A percentile compares a stretch with the other conserved stretches of the same genome.
These are phyloP conservation scores for Eremochloa ophiuroides DNA, from an alignment of 176 grass and related monocot genomes.

Conservation along the genomic window DNA sequence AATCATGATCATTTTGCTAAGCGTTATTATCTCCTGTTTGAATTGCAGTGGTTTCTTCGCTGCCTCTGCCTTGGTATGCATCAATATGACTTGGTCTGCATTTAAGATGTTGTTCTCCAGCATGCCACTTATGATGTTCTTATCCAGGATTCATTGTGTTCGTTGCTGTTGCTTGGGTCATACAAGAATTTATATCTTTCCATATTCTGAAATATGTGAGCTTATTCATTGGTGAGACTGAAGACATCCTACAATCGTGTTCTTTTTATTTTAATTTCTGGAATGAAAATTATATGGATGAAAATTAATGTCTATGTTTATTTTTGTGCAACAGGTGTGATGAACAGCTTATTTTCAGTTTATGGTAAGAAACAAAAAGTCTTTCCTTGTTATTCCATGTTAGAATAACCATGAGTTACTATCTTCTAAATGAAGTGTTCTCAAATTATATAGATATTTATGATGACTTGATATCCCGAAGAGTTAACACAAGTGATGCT, in stretches of 20 bases:
- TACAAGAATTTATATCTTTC: constrained; percentile 76
- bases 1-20: constrained; percentile 25
- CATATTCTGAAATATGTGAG: constrained; percentile 82
- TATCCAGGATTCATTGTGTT: constrained; percentile 86
- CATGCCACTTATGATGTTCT: constrained; percentile 26
- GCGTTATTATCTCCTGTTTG: constrained; percentile 21
- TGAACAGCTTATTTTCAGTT: constrained; percentile 99
- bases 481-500: constrained; percentile 91
- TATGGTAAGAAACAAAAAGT: constrained; percentile 58
- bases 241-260: not conserved
- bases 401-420: constrained; percentile 14
- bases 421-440: not conserved
- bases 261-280: constrained; percentile 5
- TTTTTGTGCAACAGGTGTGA: constrained; percentile 66
- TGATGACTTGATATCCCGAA: constrained; percentile 95
- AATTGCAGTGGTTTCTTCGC: constrained; percentile 86
- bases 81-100: constrained; percentile 8
- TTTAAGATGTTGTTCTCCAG: constrained; percentile 8
- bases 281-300: not conserved
- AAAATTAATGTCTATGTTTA: constrained; percentile 15
- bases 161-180: constrained; percentile 77
- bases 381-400: constrained; percentile 11
- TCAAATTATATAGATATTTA: constrained; percentile 69
- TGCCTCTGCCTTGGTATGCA: constrained; percentile 93
- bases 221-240: constrained; percentile 79